These are phyloP conservation scores for Fusarium solani-melongenae DNA, from an alignment of 2,329 filamentous ascomycete species.

Conservation along the genomic window DNA sequence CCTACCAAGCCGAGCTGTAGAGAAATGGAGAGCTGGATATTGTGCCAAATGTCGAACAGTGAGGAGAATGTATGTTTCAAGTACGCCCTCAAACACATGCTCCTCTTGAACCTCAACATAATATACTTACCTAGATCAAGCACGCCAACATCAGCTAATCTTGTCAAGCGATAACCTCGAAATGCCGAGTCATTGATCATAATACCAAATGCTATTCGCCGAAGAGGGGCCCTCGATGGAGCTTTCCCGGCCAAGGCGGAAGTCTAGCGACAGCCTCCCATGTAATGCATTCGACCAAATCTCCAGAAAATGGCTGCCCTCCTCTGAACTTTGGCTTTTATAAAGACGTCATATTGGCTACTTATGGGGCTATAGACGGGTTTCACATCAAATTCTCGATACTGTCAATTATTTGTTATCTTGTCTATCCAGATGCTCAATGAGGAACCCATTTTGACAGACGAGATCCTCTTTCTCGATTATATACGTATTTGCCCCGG, in stretches of 20 bases:
- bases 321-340: neutral
- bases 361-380: neutral
- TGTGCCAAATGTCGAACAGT: neutral
- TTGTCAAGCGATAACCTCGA: neutral
- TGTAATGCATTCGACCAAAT: neutral
- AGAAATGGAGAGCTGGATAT: neutral
- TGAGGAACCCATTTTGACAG: neutral
- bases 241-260: neutral
- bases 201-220: neutral
- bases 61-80: neutral
- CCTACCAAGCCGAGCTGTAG: neutral
- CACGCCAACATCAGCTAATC: neutral
- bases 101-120: neutral
- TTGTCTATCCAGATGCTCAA: neutral
- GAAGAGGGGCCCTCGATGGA: neutral
- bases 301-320: neutral
- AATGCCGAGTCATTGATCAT: neutral
- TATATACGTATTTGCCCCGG: neutral
- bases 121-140: neutral
- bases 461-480: neutral
- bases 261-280: neutral
- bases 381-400: neutral
- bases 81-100: neutral
- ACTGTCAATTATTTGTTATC: neutral
- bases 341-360: neutral